phyloP scores from a whole-genome alignment of 129 eudicot genomes.

The Artemisia annua region DNA sequence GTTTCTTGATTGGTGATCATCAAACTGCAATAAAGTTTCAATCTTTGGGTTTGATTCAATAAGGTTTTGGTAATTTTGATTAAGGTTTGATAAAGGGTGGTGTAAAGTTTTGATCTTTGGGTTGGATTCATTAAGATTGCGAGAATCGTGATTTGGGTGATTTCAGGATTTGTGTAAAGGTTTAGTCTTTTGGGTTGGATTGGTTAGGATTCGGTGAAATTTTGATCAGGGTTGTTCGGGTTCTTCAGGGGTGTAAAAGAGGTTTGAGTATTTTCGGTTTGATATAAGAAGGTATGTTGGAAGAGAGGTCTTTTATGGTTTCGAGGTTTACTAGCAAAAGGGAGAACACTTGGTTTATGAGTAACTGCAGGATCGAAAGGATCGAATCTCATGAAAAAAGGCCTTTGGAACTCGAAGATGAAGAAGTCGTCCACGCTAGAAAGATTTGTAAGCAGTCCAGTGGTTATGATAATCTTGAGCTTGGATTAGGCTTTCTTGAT shows the following conservation, averaged over 20 bases:
- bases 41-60: conserved; percentile 20
- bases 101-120: conserved; percentile 28
- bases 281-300: conserved; percentile 70
- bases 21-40: conserved; percentile 22
- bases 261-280: no score
- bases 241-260: no score
- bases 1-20: no score
- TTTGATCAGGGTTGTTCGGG: conserved; percentile 35
- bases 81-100: conserved; percentile 23
- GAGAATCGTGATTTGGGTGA: neutral
- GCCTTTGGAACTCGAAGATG: conserved; percentile 44
- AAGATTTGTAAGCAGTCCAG: conserved; percentile 35
- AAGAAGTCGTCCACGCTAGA: conserved; percentile 30
- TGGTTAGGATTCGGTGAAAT: conserved; percentile 21
- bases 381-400: conserved; percentile 36
- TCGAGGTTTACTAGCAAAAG: conserved; percentile 52
- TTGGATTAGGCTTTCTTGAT: conserved; percentile 37
- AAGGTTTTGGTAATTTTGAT: conserved; percentile 20
- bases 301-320: conserved; percentile 69
- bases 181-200: neutral
- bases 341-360: conserved; percentile 64
- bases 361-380: conserved; percentile 48
- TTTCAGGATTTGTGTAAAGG: neutral
- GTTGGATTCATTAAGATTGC: conserved; percentile 28
- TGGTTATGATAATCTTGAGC: conserved; percentile 29